Percentiles rank a stretch among this genome's conserved stretches.
Evolutionary conservation across 2,329 filamentous ascomycete species (phyloP).

Genomic region (Coniochaeta sp.): DNA sequence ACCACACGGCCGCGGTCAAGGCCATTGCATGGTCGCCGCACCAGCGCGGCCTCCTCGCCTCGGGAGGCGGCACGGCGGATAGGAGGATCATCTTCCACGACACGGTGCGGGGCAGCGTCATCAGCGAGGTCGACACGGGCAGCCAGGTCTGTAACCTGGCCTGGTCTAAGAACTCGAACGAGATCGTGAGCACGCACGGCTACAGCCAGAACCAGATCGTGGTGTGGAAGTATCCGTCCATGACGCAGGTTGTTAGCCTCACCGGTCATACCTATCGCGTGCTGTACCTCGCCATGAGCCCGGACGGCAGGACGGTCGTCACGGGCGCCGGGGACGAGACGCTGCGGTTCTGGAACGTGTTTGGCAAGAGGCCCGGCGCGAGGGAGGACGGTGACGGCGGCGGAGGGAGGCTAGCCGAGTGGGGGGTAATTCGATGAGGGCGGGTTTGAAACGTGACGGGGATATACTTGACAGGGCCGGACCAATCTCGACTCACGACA

Average conservation of each 20-base stretch:
- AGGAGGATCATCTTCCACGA: conserved; percentile 98
- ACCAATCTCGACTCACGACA: not conserved
- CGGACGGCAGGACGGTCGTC: conserved; percentile 87
- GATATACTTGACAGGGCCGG: not conserved
- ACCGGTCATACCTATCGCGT: conserved; percentile 97
- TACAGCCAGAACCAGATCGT: conserved; percentile 99
- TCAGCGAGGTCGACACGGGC: conserved; percentile 90
- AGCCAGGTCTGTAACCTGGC: conserved; percentile 98
- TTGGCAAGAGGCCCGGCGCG: conserved; percentile 71
- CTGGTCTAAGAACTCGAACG: conserved; percentile 96
- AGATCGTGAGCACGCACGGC: conserved; percentile 93
- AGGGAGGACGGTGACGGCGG: conserved; percentile 27
- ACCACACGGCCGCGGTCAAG: conserved; percentile 94
- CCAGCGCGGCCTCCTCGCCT: conserved; percentile 88
- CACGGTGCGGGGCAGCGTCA: conserved; percentile 70
- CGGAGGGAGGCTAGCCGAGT: conserved; percentile 61
- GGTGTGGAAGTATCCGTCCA: conserved; percentile 97
- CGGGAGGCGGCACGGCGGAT: conserved; percentile 91
- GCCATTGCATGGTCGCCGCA: conserved; percentile 98
- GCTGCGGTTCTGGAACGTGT: conserved; percentile 92
- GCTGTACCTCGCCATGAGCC: conserved; percentile 93
- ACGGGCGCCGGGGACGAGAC: conserved; percentile 97
- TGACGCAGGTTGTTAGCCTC: conserved; percentile 92
- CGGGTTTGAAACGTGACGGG: not conserved
- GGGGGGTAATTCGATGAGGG: conserved; percentile 69